Percentiles rank a stretch among this genome's conserved stretches.
Evolutionary conservation across 805 yeast genomes (phyloP).

Genomic region (Wickerhamomyces chaumierensis): DNA sequence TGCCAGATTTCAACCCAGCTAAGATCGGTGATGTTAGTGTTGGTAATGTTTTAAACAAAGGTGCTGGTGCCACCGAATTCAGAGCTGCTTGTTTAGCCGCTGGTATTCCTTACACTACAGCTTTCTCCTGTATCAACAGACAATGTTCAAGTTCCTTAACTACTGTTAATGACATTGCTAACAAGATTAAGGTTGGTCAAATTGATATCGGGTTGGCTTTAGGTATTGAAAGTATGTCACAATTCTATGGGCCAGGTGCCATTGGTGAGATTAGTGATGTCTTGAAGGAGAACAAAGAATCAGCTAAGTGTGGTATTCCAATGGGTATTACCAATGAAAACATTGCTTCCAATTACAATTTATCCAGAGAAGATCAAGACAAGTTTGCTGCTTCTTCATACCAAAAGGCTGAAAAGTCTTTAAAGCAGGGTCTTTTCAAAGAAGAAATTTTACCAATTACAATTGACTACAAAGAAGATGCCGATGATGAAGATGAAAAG

Average conservation of each 20-base stretch:
- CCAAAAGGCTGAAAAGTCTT: constrained; percentile 73
- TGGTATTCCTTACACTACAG: constrained; percentile 72
- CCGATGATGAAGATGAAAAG: constrained; percentile 48
- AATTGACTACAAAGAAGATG: constrained; percentile 42
- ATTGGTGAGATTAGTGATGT: constrained; percentile 48
- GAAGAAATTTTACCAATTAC: constrained; percentile 83
- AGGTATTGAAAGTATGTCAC: constrained; percentile 94
- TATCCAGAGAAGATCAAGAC: constrained; percentile 70
- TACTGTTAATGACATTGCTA: constrained; percentile 84
- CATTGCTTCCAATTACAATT: constrained; percentile 55
- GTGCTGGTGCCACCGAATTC: constrained; percentile 93
- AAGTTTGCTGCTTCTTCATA: constrained; percentile 82
- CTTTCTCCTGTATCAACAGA: constrained; percentile 79
- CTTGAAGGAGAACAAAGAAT: constrained; percentile 31
- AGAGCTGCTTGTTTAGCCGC: constrained; percentile 88
- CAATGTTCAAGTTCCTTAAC: constrained; percentile 93
- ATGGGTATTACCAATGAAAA: constrained; percentile 97
- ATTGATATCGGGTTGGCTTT: constrained; percentile 84
- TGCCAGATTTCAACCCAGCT: constrained; percentile 34
- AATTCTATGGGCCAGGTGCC: constrained; percentile 73
- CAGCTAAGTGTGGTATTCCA: constrained; percentile 77
- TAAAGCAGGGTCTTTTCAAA: constrained; percentile 60
- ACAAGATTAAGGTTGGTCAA: constrained; percentile 78
- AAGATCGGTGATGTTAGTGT: constrained; percentile 76
- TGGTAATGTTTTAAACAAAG: constrained; percentile 86